A percentile compares a stretch with the other conserved stretches of the same genome.
phyloP scores from a whole-genome alignment of 805 yeast genomes.

The Sugiyamaella floridensis region DNA sequence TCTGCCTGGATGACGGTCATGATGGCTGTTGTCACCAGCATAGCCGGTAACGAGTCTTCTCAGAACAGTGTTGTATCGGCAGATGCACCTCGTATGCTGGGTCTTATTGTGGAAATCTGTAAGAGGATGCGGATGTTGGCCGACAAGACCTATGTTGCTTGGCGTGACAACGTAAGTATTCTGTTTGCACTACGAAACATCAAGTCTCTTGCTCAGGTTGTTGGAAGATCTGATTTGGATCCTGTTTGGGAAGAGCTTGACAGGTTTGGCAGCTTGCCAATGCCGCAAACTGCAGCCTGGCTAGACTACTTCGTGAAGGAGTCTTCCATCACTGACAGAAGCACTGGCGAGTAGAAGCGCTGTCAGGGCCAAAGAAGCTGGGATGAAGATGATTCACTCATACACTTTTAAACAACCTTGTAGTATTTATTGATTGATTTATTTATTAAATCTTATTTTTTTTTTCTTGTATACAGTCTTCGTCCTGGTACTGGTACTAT shows the following conservation, averaged over 20 bases:
- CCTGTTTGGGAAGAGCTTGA: conserved; percentile 3
- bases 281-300: conserved; percentile 2
- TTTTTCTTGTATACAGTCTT: too few relatives aligned
- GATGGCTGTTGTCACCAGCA: conserved; percentile 4
- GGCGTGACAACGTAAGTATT: conserved; percentile 14
- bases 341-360: neutral
- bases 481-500: too few relatives aligned
- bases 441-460: neutral
- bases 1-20: conserved; percentile 9
- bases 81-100: conserved; percentile 3
- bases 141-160: conserved; percentile 5
- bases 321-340: conserved; percentile 1
- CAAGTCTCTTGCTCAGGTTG: conserved; percentile 1
- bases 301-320: conserved; percentile 5
- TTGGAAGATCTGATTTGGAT: conserved; percentile 7
- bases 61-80: neutral
- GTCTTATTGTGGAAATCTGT: conserved; percentile 4
- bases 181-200: conserved; percentile 6
- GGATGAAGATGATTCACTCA: too few relatives aligned
- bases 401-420: too few relatives aligned
- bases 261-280: neutral
- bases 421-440: neutral
- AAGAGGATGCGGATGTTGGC: conserved; percentile 5
- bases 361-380: too few relatives aligned
- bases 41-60: conserved; percentile 1